Evolutionary conservation across 768 basidiomycete species (phyloP).

Genomic region (Coprinopsis cinerea): DNA sequence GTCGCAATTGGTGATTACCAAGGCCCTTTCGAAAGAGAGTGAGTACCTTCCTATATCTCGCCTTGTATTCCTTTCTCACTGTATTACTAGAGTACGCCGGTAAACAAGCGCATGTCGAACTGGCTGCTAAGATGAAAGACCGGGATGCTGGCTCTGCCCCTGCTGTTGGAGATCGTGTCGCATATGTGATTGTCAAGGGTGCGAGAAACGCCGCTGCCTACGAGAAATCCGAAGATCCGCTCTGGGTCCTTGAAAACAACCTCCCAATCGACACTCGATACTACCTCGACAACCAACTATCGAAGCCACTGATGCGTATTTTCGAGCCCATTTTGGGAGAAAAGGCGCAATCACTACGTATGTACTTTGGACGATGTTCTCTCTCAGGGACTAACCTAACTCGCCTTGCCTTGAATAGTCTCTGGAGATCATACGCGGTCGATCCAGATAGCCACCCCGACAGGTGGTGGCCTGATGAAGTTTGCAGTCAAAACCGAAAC

Average conservation of each 20-base stretch:
- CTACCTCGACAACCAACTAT: slow-evolving; percentile 96
- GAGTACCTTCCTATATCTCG: slow-evolving; percentile 15
- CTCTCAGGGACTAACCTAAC: slow-evolving; percentile 4
- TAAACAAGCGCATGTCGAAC: slow-evolving; percentile 95
- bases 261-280: slow-evolving; percentile 97
- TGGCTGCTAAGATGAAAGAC: slow-evolving; percentile 92
- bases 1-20: slow-evolving; percentile 99
- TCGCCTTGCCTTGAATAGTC: slow-evolving; percentile 41
- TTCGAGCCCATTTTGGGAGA: slow-evolving; percentile 98
- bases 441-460: slow-evolving; percentile 95
- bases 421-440: slow-evolving; percentile 94
- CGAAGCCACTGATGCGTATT: slow-evolving; percentile 94
- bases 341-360: slow-evolving; percentile 77
- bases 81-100: slow-evolving; percentile 69
- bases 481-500: slow-evolving; percentile 95
- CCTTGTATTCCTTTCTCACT: background rate
- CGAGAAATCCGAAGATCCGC: slow-evolving; percentile 96
- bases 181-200: slow-evolving; percentile 97
- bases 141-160: slow-evolving; percentile 98
- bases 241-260: slow-evolving; percentile 97
- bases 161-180: slow-evolving; percentile 95
- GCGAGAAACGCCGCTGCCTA: slow-evolving; percentile 98
- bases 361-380: slow-evolving; percentile 11
- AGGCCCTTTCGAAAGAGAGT: slow-evolving; percentile 88
- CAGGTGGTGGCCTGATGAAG: slow-evolving; percentile 96